Evolutionary conservation across 371 early-diverging fungal species (phyloP), one percentile per base, ranked within the genome.

Genomic region (Actinomortierella wolfii): DNA sequence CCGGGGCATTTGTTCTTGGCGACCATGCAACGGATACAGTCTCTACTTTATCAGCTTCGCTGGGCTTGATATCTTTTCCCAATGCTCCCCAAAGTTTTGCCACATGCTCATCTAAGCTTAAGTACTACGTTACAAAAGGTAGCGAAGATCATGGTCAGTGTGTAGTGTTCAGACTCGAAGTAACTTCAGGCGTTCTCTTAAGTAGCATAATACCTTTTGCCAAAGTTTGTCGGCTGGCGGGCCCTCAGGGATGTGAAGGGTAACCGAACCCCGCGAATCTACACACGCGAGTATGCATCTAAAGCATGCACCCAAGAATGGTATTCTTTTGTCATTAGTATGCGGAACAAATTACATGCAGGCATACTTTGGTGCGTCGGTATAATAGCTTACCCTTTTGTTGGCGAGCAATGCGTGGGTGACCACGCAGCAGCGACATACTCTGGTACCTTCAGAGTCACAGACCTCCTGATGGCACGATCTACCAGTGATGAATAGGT

Each of bases 21-120:
- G 73, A 65, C 73, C 73, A 73, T 39, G 73, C 73, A 53, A 73
- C 6, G 1, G 73, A 66, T 9, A 49, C 63, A 11, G 56, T 46
- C 42, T 73, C 73, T 2, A 73, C 18, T 24, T 53, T 60, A 46
- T 73, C 73, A 3, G 57, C 56, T 52, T 56, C 62, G 1, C 46
- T 41, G 23, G 56, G 56, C 11, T 62, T 45, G 2, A 66, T 24
- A 23, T 56, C 51, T 1, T 7, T 18, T 6, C 26, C 44, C 34
- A 11, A 11, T 34, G 62, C 61, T 42, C 28, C 34, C 73, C 73
- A 73, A 29, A 61, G 54, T 7, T 28, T 23, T 15, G 53, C 40
- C 7, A 73, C 24, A 24, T 58, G 34, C 15, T 47, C 24, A 34
- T 73, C 73, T 53, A 73, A 28, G 2, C 25, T 29, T 17, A 62